Evolutionary conservation across 2,329 filamentous ascomycete genomes (phyloP), one percentile per base, ranked within the genome.

Genomic region (Geosmithia flava): DNA sequence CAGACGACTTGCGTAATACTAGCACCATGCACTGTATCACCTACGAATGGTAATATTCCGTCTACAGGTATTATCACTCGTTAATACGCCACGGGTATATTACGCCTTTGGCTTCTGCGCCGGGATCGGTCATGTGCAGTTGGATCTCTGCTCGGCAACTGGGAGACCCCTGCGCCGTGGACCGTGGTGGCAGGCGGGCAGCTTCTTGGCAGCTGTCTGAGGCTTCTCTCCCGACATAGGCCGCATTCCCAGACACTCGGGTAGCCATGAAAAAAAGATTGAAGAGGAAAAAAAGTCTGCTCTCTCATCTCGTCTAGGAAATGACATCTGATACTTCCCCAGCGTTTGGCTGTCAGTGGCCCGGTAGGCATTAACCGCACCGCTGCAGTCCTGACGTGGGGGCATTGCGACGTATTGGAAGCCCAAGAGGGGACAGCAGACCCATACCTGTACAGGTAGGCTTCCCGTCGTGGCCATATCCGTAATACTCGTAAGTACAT

Each of bases 111-210:
- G 19, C 16, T 20, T 19, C 29, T 46, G 33, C 19, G 45, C 45
- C 20, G 45, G 13, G 45, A 47, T 47, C 45, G 33, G 37, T 47
- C 33, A 47, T 47, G 29, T 47, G 45, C 45, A 47, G 45, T 40
- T 20, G 33, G 45, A 40, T 47, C 29, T 40, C 33, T 47, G 45
- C n/a, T 47, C 45, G 19, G 27, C 40, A 20, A 20, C n/a, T 42
- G 11, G 44, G 10, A 20, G 27, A 45, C 27, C 23, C 27, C 44
- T 45, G 23, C 6, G 17, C 20, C 27, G 6, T 20, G 23, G 44
- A 44, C n/a, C 15, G 5, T 44, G 42, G 15, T 23, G 20, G 13
- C 42, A n/a, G n/a, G n/a, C n/a, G n/a, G n/a, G n/a, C n/a, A 44
- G 20, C n/a, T 15, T 44, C 42, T 11, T 29, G 42, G 10, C 42